Conservation (phyloP, 495 filamentous ascomycete species). For the Lineolata rhizophorae region DNA sequence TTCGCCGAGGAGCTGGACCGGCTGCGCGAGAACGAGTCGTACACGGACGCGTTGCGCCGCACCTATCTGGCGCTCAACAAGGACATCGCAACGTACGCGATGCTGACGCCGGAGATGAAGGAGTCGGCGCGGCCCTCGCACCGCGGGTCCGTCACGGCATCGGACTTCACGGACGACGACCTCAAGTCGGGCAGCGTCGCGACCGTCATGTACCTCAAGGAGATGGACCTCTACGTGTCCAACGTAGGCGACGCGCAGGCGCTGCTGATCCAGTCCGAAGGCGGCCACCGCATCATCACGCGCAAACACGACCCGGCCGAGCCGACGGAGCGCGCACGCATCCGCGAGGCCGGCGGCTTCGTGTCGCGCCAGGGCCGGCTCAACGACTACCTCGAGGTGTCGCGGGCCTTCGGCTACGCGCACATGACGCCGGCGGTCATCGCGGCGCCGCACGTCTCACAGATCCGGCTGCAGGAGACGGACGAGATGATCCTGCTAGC, state of each 20-base stretch:
- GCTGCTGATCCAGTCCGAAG: conserved; percentile 76
- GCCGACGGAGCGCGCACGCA: conserved; percentile 57
- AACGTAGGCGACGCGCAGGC: conserved; percentile 93
- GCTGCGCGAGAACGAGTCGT: conserved; percentile 42
- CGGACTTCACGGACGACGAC: conserved; percentile 65
- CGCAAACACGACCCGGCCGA: conserved; percentile 85
- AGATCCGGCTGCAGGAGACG: conserved; percentile 60
- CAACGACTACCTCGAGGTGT: conserved; percentile 78
- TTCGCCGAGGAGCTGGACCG: conserved; percentile 66
- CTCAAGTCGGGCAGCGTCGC: conserved; percentile 76
- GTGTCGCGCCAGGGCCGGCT: conserved; percentile 86
- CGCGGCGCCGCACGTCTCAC: conserved; percentile 66
- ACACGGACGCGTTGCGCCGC: conserved; percentile 62
- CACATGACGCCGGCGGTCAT: conserved; percentile 83
- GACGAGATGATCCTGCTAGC: conserved; percentile 89
- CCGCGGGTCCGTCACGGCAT: conserved; percentile 44
- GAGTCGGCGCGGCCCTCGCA: conserved; percentile 29
- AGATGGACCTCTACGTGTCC: conserved; percentile 77
- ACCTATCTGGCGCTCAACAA: conserved; percentile 84
- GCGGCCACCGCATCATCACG: conserved; percentile 57
- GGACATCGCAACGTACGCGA: conserved; percentile 73
- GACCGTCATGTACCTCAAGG: conserved; percentile 72
- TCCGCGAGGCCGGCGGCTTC: conserved; percentile 85
- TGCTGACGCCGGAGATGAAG: conserved; percentile 47
- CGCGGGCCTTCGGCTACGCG: conserved; percentile 84